Evolutionary conservation across 139 green algal genomes (phyloP).

Genomic region (Chlorella vulgaris): DNA sequence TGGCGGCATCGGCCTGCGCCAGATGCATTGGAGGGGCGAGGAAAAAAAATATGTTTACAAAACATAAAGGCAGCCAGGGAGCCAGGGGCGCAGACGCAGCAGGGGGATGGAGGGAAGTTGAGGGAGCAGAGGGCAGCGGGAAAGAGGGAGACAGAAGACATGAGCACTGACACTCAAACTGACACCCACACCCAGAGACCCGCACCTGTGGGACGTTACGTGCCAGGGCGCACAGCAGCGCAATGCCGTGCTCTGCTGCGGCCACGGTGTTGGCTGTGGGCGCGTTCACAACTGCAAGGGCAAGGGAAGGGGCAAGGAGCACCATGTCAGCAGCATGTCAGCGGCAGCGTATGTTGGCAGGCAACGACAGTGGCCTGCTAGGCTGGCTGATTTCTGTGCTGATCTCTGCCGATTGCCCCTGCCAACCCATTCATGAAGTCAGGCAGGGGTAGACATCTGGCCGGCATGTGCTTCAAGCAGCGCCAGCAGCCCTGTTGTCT

Average conservation of each 20-base stretch:
- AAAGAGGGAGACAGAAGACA: too few relatives aligned
- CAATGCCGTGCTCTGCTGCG: constrained; percentile 96
- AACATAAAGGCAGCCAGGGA: background rate
- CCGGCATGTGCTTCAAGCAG: too few relatives aligned
- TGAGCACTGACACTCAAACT: too few relatives aligned
- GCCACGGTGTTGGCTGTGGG: constrained; percentile 98
- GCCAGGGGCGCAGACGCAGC: background rate
- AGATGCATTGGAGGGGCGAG: too few relatives aligned
- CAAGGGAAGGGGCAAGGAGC: background rate
- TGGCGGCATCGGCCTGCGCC: constrained; percentile 84
- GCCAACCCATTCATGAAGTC: too few relatives aligned
- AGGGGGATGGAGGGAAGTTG: background rate
- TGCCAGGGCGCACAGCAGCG: constrained; percentile 86
- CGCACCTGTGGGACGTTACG: constrained; percentile 79
- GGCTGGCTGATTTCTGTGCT: too few relatives aligned
- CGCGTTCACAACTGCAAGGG: constrained; percentile 89
- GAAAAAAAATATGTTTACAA: background rate
- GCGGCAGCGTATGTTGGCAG: too few relatives aligned
- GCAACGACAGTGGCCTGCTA: too few relatives aligned
- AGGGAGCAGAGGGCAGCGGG: too few relatives aligned
- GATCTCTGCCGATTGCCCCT: too few relatives aligned
- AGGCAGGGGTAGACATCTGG: too few relatives aligned
- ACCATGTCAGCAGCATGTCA: background rate
- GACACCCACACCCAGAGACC: background rate
- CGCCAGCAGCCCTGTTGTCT: background rate